Percentiles rank a stretch among this genome's conserved stretches.
Evolutionary conservation across 441 rosid species (phyloP).

Genomic region (Lepidium campestre): DNA sequence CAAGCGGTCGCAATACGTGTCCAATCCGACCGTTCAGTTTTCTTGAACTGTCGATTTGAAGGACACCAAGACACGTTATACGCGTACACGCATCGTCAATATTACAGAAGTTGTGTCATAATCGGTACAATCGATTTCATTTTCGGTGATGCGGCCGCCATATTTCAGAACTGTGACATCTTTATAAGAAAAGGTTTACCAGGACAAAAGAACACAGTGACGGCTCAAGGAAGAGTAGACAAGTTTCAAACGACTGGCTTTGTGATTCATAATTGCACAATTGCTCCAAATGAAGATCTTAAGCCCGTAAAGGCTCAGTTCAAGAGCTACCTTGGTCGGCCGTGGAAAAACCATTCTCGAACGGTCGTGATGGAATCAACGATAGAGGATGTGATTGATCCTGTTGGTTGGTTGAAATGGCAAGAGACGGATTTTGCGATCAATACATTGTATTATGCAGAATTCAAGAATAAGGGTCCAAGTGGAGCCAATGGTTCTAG

Average conservation of each 20-base stretch:
- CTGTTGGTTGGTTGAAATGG: conserved; percentile 64
- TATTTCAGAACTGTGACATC: conserved; percentile 68
- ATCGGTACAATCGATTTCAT: conserved; percentile 68
- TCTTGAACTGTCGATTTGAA: conserved; percentile 62
- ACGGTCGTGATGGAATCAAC: conserved; percentile 62
- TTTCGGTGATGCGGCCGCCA: conserved; percentile 66
- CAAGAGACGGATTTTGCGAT: conserved; percentile 42
- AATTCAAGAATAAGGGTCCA: conserved; percentile 50
- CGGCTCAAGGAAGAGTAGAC: conserved; percentile 59
- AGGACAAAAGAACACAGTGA: conserved; percentile 47
- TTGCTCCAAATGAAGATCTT: conserved; percentile 40
- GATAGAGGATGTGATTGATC: conserved; percentile 56
- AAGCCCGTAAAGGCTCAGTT: conserved; percentile 30
- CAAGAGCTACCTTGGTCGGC: conserved; percentile 67
- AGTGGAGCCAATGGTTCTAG: conserved; percentile 38
- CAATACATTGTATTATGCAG: conserved; percentile 51
- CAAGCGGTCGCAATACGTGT: conserved; percentile 70
- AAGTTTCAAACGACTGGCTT: conserved; percentile 50
- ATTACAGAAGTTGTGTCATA: conserved; percentile 56
- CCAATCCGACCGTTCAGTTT: conserved; percentile 54
- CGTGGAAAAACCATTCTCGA: conserved; percentile 62
- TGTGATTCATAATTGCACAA: conserved; percentile 57
- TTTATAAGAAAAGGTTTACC: conserved; percentile 41
- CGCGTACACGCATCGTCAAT: conserved; percentile 64
- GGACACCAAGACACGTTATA: conserved; percentile 66